Evolutionary conservation across 1,284 basidiomycete genomes (phyloP).

Genomic region (Butyriboletus pseudospeciosus): DNA sequence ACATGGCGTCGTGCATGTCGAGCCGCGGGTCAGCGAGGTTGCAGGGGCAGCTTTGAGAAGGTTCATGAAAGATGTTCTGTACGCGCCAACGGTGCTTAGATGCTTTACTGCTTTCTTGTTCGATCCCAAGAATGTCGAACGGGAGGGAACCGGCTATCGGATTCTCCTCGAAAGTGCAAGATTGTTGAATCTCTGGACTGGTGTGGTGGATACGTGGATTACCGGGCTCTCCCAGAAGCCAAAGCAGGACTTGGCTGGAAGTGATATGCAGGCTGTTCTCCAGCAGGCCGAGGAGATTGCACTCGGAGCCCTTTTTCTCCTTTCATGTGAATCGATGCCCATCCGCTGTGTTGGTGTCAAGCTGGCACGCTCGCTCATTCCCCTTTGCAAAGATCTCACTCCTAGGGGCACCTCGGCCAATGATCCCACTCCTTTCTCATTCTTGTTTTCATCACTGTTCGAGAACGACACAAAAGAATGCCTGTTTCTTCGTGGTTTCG

Average conservation of each 20-base stretch:
- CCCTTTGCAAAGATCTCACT: conserved; percentile 39
- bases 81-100: conserved; percentile 62
- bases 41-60: conserved; percentile 70
- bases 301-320: conserved; percentile 72
- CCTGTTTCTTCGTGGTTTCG: conserved; percentile 56
- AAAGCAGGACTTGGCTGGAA: conserved; percentile 39
- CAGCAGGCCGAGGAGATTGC: conserved; percentile 60
- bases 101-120: conserved; percentile 78
- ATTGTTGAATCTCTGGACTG: conserved; percentile 72
- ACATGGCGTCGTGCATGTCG: conserved; percentile 79
- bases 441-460: conserved; percentile 46
- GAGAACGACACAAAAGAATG: conserved; percentile 25
- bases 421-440: conserved; percentile 19
- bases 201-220: conserved; percentile 70
- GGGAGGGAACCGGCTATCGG: conserved; percentile 61
- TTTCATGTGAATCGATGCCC: conserved; percentile 56
- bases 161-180: conserved; percentile 62
- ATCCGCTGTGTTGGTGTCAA: conserved; percentile 59
- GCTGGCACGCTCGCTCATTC: conserved; percentile 52
- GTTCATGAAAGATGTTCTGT: conserved; percentile 61
- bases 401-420: conserved; percentile 30
- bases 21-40: conserved; percentile 67
- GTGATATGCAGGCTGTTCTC: conserved; percentile 36
- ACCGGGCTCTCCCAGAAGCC: conserved; percentile 42
- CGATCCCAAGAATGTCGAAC: conserved; percentile 61